phyloP scores from a whole-genome alignment of 176 grass and related monocot genomes.

The Oryza coarctata region DNA sequence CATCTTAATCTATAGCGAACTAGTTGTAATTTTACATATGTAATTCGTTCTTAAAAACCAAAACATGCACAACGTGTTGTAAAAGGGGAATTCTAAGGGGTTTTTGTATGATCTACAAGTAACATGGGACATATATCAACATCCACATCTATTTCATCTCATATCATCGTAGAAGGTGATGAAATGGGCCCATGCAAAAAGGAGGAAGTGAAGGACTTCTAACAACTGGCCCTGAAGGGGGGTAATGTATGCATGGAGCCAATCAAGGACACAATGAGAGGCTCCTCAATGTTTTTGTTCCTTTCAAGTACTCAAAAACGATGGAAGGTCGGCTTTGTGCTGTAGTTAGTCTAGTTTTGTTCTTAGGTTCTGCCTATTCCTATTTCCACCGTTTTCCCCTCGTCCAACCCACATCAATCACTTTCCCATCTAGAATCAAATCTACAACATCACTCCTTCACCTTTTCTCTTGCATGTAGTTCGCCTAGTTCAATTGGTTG shows the following conservation, averaged over 20 bases:
- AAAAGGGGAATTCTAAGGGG: neutral
- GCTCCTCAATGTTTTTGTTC: neutral
- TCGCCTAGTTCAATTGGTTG: too few relatives aligned
- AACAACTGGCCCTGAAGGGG: neutral
- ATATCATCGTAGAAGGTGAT: slow-evolving; percentile 11
- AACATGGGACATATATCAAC: neutral
- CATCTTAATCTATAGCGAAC: too few relatives aligned
- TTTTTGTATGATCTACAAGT: neutral
- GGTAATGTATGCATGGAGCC: neutral
- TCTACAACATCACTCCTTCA: too few relatives aligned
- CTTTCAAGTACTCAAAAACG: slow-evolving; percentile 32
- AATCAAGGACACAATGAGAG: neutral
- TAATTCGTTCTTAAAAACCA: too few relatives aligned
- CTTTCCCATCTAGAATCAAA: too few relatives aligned
- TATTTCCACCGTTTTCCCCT: too few relatives aligned
- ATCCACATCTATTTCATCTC: slow-evolving; percentile 20
- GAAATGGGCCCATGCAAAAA: slow-evolving; percentile 25
- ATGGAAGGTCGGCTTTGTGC: too few relatives aligned
- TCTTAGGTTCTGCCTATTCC: too few relatives aligned
- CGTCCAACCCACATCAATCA: too few relatives aligned
- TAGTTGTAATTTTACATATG: too few relatives aligned
- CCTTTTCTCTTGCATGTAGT: too few relatives aligned
- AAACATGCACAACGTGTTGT: neutral
- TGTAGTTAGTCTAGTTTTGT: too few relatives aligned
- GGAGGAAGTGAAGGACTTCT: neutral